Percentiles rank a stretch among this genome's conserved stretches.
phyloP scores from a whole-genome alignment of 169 alveolate species.

The Eimeria brunetti region DNA sequence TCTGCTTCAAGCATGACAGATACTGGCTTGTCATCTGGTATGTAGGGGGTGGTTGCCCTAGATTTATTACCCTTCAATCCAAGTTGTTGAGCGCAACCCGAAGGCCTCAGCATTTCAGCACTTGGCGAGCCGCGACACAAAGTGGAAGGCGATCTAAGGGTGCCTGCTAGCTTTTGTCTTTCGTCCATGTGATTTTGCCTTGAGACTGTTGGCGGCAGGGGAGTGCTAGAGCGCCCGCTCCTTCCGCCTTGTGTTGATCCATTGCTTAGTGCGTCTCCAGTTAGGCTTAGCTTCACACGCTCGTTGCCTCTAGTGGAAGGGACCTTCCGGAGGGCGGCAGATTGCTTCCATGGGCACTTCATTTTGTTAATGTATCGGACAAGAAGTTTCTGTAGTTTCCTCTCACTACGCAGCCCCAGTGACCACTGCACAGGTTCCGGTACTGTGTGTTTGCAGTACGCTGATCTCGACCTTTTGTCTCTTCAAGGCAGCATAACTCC shows the following conservation, averaged over 20 bases:
- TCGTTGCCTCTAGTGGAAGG: not conserved
- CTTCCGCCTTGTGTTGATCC: not conserved
- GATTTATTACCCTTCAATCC: conserved; percentile 11
- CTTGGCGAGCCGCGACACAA: not conserved
- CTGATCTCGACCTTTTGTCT: not conserved
- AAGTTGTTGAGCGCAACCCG: conserved; percentile 1
- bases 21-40: not conserved
- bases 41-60: not conserved
- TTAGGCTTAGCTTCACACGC: conserved; percentile 17
- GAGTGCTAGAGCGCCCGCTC: not conserved
- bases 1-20: not conserved
- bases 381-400: not conserved
- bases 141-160: not conserved
- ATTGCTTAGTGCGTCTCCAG: conserved; percentile 30
- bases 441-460: not conserved
- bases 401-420: not conserved
- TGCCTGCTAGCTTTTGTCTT: not conserved
- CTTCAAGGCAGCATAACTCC: not conserved
- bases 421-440: not conserved
- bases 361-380: not conserved
- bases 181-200: not conserved
- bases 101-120: not conserved
- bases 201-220: not conserved
- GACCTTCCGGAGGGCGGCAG: not conserved
- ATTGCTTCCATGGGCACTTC: conserved; percentile 16